These are phyloP conservation scores for Zoysia matrella DNA, from an alignment of 202 grass and related monocot species.

Conservation along the genomic window DNA sequence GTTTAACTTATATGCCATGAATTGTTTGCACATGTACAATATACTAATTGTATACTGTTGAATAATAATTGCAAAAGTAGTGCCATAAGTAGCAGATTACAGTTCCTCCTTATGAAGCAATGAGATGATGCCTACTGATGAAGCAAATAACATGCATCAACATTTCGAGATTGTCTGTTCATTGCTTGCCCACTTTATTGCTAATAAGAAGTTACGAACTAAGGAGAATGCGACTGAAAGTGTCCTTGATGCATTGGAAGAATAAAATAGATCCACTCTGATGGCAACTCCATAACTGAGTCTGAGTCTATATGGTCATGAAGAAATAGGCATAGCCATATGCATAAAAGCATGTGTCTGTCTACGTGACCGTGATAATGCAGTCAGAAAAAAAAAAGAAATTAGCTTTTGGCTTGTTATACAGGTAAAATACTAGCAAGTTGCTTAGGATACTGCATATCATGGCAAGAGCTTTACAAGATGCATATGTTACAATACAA, in stretches of 20 bases:
- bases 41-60: slow-evolving; percentile 7
- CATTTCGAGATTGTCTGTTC: background rate
- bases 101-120: slow-evolving; percentile 26
- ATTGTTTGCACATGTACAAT: slow-evolving; percentile 10
- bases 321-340: background rate
- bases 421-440: background rate
- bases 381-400: background rate
- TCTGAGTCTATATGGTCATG: background rate
- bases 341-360: background rate
- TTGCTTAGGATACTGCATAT: background rate
- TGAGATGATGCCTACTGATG: slow-evolving; percentile 3
- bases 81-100: background rate
- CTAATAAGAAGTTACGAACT: background rate
- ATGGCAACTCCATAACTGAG: slow-evolving; percentile 22
- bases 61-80: slow-evolving; percentile 32
- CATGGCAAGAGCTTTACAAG: background rate
- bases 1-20: background rate
- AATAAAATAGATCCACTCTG: slow-evolving; percentile 13
- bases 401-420: background rate
- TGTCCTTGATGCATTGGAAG: slow-evolving; percentile 18
- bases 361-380: background rate
- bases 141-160: slow-evolving; percentile 4
- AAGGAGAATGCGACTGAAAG: slow-evolving; percentile 9
- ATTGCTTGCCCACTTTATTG: background rate
- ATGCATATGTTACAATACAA: slow-evolving; percentile 17